A percentile compares a stretch with the other conserved stretches of the same genome.
Conservation (phyloP, 805 yeast species). For the Pichia thaimueangensis region DNA sequence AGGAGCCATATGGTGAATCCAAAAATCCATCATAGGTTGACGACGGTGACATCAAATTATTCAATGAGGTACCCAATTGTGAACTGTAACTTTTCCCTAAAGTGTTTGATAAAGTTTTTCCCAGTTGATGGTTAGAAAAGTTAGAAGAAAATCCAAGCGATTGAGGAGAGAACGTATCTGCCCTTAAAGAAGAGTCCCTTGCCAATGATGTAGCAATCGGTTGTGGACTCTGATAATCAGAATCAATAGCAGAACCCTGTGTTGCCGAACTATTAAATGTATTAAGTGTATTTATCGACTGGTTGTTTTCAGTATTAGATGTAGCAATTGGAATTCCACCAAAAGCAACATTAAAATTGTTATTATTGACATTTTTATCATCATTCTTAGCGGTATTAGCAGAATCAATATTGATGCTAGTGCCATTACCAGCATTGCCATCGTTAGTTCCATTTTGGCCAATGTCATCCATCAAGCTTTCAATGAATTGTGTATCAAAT, state of each 20-base stretch:
- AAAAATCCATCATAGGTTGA: slow-evolving; percentile 30
- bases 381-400: not conserved
- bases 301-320: not conserved
- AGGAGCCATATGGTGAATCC: slow-evolving; percentile 33
- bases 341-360: not conserved
- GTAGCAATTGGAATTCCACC: not conserved
- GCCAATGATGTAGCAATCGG: slow-evolving; percentile 1
- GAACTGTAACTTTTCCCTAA: slow-evolving; percentile 24
- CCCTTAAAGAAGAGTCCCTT: slow-evolving; percentile 1
- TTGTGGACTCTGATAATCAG: slow-evolving; percentile 3
- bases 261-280: not conserved
- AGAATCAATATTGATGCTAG: not conserved
- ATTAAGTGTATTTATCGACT: not conserved
- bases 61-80: slow-evolving; percentile 28
- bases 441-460: not conserved
- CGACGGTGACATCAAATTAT: slow-evolving; percentile 29
- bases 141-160: slow-evolving; percentile 17
- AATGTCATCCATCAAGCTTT: not conserved
- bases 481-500: slow-evolving; percentile 1
- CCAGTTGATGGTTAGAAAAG: slow-evolving; percentile 8
- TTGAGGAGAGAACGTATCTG: slow-evolving; percentile 25
- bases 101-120: slow-evolving; percentile 7
- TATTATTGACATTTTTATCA: too few relatives aligned
- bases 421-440: not conserved
- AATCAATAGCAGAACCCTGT: not conserved